phyloP scores from a whole-genome alignment of 2,329 filamentous ascomycete genomes.

The Zymoseptoria passerinii region DNA sequence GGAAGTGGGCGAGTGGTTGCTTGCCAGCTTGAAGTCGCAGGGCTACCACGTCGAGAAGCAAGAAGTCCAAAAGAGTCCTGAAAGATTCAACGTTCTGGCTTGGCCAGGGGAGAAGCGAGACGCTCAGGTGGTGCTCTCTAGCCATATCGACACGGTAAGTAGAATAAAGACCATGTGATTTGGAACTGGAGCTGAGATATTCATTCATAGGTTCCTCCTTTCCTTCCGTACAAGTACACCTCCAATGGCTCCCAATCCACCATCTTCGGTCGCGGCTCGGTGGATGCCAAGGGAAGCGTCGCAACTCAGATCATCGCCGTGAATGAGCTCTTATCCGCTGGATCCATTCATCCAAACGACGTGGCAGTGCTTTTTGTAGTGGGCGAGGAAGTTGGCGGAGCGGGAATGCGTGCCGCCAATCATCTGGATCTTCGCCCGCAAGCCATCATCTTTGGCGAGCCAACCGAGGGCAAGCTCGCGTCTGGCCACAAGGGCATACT shows the following conservation, averaged over 20 bases:
- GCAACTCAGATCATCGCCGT: slow-evolving; percentile 67
- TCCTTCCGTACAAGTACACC: slow-evolving; percentile 56
- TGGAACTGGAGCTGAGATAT: background rate
- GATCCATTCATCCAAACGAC: slow-evolving; percentile 36
- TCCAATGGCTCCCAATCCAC: slow-evolving; percentile 31
- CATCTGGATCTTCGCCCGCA: slow-evolving; percentile 42
- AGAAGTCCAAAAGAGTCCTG: slow-evolving; percentile 33
- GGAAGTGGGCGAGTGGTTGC: slow-evolving; percentile 59
- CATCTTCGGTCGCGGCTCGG: slow-evolving; percentile 60
- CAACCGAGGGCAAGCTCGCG: slow-evolving; percentile 79
- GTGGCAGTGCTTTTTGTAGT: slow-evolving; percentile 57
- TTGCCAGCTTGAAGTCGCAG: slow-evolving; percentile 53
- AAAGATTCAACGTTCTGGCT: slow-evolving; percentile 70
- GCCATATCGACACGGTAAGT: slow-evolving; percentile 68
- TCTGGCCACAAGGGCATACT: slow-evolving; percentile 86
- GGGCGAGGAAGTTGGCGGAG: slow-evolving; percentile 72
- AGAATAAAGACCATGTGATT: background rate
- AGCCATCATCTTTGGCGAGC: slow-evolving; percentile 84
- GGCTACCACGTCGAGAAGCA: slow-evolving; percentile 58
- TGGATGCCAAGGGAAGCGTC: slow-evolving; percentile 52
- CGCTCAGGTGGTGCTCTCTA: slow-evolving; percentile 59
- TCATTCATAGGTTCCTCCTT: slow-evolving; percentile 51
- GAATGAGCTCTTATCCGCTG: slow-evolving; percentile 40
- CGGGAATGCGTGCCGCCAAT: slow-evolving; percentile 63
- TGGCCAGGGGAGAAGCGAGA: slow-evolving; percentile 45